phyloP scores from a whole-genome alignment of 2,329 filamentous ascomycete species.

The Aspergillus caelatus region DNA sequence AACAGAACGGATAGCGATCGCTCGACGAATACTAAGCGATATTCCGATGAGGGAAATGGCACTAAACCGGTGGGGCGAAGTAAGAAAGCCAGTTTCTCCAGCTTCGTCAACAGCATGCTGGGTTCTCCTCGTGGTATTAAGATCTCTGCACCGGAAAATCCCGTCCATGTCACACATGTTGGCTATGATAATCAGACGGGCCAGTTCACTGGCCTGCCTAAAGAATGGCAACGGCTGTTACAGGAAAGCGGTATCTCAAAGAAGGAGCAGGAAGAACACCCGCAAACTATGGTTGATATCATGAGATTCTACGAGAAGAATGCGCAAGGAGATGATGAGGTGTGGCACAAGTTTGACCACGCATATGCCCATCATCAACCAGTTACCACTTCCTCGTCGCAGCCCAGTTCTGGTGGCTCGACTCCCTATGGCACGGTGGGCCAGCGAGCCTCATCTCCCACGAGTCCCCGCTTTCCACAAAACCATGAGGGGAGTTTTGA shows the following conservation, averaged over 20 bases:
- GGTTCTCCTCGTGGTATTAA: conserved; percentile 86
- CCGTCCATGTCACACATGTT: conserved; percentile 96
- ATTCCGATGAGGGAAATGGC: conserved; percentile 75
- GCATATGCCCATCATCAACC: conserved; percentile 63
- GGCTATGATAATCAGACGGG: conserved; percentile 96
- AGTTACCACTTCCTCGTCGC: conserved; percentile 41
- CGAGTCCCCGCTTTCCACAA: conserved; percentile 83
- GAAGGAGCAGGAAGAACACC: conserved; percentile 93
- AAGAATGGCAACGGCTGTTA: conserved; percentile 96
- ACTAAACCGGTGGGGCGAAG: conserved; percentile 62
- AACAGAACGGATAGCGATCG: conserved; percentile 49
- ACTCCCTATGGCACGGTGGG: conserved; percentile 56
- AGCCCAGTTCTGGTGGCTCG: conserved; percentile 43
- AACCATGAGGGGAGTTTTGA: conserved; percentile 95
- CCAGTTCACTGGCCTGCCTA: conserved; percentile 93
- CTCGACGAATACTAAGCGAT: conserved; percentile 67
- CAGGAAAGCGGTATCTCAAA: conserved; percentile 95
- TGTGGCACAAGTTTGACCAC: conserved; percentile 96
- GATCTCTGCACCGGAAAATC: conserved; percentile 97
- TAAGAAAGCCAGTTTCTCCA: conserved; percentile 87
- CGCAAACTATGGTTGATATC: conserved; percentile 93
- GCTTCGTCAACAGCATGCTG: conserved; percentile 81
- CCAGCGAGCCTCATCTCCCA: conserved; percentile 72
- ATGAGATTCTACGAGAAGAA: conserved; percentile 97
- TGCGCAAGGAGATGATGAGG: conserved; percentile 79